Conservation (phyloP, 73 alveolate species). For the Uronychia binucleata region DNA sequence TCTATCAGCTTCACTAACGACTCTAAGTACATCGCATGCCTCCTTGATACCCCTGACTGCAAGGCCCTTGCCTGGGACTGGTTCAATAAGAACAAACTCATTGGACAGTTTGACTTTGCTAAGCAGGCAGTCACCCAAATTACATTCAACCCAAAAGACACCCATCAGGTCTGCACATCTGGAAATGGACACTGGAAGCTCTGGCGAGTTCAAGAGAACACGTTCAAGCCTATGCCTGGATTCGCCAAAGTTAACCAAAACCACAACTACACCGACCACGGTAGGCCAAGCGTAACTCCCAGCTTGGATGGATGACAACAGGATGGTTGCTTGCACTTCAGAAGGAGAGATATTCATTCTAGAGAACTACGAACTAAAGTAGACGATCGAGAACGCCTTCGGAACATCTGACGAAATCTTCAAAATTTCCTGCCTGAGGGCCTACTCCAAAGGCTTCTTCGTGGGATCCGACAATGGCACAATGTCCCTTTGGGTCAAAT, state of each 20-base stretch:
- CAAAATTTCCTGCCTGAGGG: slow-evolving; percentile 39
- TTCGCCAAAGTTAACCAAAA: slow-evolving; percentile 67
- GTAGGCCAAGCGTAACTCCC: too few species aligned
- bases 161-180: slow-evolving; percentile 80
- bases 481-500: slow-evolving; percentile 82
- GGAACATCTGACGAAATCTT: slow-evolving; percentile 38
- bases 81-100: slow-evolving; percentile 49
- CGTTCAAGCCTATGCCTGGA: slow-evolving; percentile 82
- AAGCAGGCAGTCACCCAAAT: slow-evolving; percentile 62
- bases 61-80: slow-evolving; percentile 65
- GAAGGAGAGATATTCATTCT: slow-evolving; percentile 81
- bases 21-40: slow-evolving; percentile 50
- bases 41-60: slow-evolving; percentile 49
- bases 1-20: slow-evolving; percentile 49
- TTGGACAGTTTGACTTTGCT: slow-evolving; percentile 59
- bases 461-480: slow-evolving; percentile 85
- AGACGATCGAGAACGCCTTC: slow-evolving; percentile 72
- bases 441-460: slow-evolving; percentile 76
- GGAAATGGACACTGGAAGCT: slow-evolving; percentile 81
- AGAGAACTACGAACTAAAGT: slow-evolving; percentile 70
- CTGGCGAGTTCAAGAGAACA: slow-evolving; percentile 84
- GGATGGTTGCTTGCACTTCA: slow-evolving; percentile 73
- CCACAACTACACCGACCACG: slow-evolving; percentile 82
- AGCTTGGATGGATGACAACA: slow-evolving; percentile 87
- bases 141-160: slow-evolving; percentile 83